A percentile compares a stretch with the other conserved stretches of the same genome.
Evolutionary conservation across 352 stramenopile species (phyloP).

Genomic region (Pythium guiyangense): DNA sequence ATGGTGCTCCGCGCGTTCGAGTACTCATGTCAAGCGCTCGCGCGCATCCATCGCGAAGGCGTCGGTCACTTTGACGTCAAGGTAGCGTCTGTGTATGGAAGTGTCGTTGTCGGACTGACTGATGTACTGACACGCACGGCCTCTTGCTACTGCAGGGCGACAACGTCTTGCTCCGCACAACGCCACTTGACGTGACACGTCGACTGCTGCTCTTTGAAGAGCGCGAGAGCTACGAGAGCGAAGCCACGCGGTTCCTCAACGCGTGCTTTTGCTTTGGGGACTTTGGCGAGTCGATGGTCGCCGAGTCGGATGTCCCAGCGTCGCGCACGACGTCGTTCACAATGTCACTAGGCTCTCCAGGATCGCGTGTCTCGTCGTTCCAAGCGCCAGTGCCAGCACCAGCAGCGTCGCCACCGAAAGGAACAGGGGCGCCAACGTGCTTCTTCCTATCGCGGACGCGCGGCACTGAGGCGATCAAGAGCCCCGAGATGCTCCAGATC

Average conservation of each 20-base stretch:
- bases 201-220: slow-evolving; percentile 23
- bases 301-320: slow-evolving; percentile 16
- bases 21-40: slow-evolving; percentile 26
- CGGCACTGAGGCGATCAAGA: slow-evolving; percentile 76
- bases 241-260: slow-evolving; percentile 11
- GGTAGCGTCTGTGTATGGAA: slow-evolving; percentile 21
- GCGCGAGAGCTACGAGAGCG: slow-evolving; percentile 13
- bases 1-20: slow-evolving; percentile 42
- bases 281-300: slow-evolving; percentile 62
- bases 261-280: slow-evolving; percentile 52
- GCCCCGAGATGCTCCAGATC: slow-evolving; percentile 60
- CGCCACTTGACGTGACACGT: slow-evolving; percentile 23
- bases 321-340: background rate
- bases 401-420: background rate
- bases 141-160: slow-evolving; percentile 36
- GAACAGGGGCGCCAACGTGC: background rate
- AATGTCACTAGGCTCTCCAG: too few relatives aligned
- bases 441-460: slow-evolving; percentile 37
- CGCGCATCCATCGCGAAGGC: slow-evolving; percentile 31
- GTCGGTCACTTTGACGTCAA: slow-evolving; percentile 76
- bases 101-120: too few relatives aligned
- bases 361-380: slow-evolving; percentile 6
- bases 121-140: too few relatives aligned
- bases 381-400: background rate
- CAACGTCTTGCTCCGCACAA: slow-evolving; percentile 54